Conservation (phyloP, 768 basidiomycete species). For the Calocera cornea region DNA sequence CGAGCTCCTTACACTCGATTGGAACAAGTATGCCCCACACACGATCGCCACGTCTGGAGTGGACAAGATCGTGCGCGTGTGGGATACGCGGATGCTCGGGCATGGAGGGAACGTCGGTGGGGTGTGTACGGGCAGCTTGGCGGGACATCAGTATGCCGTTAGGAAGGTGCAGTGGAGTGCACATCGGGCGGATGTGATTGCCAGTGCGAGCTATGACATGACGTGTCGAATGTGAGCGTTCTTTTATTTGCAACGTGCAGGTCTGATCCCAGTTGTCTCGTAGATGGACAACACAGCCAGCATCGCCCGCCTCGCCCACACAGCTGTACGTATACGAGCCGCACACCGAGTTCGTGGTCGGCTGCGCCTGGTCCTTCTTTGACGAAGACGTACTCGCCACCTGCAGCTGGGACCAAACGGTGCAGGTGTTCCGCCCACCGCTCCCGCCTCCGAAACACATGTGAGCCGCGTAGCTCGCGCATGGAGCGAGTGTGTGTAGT, state of each 20-base stretch:
- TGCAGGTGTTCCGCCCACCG: constrained; percentile 51
- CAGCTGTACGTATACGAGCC: constrained; percentile 58
- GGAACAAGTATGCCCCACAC: constrained; percentile 83
- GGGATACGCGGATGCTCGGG: constrained; percentile 80
- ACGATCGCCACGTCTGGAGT: constrained; percentile 66
- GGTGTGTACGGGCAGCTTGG: constrained; percentile 50
- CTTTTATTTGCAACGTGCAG: not conserved
- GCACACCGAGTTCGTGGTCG: constrained; percentile 92
- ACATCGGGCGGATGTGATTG: constrained; percentile 32
- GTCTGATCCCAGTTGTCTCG: constrained; percentile 11
- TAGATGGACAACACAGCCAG: constrained; percentile 63
- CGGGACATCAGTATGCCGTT: constrained; percentile 83
- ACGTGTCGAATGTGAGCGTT: constrained; percentile 70
- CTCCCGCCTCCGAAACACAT: not conserved
- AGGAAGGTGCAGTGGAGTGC: constrained; percentile 84
- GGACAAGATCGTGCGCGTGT: constrained; percentile 60
- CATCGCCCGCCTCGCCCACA: constrained; percentile 34
- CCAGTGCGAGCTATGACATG: constrained; percentile 81
- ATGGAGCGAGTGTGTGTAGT: not conserved
- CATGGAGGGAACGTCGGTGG: constrained; percentile 43
- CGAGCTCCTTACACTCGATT: constrained; percentile 72
- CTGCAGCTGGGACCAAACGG: constrained; percentile 81
- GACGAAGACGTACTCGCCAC: constrained; percentile 78
- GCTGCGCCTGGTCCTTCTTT: constrained; percentile 81
- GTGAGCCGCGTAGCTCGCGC: not conserved